Conservation (phyloP, 1,284 basidiomycete species). For the Ganoderma lingzhi region DNA sequence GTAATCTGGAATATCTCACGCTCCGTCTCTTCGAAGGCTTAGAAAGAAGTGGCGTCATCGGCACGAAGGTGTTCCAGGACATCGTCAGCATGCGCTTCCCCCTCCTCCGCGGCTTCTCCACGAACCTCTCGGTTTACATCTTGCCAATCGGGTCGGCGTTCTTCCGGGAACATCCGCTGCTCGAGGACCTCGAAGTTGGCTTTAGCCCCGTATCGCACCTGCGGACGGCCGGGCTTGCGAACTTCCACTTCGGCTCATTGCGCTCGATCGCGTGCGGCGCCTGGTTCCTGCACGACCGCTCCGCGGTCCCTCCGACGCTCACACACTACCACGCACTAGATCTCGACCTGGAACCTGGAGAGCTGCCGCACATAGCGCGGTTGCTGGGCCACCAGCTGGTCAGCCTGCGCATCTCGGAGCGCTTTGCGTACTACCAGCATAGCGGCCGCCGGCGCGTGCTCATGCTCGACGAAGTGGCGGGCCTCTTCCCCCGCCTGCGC, state of each 20-base stretch:
- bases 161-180: neutral
- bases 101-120: conserved; percentile 9
- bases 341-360: neutral
- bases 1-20: conserved; percentile 1
- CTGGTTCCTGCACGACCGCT: neutral
- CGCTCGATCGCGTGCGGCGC: conserved; percentile 4
- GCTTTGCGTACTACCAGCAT: neutral
- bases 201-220: neutral
- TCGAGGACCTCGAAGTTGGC: conserved; percentile 13
- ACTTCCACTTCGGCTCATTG: neutral
- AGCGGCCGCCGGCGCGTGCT: neutral
- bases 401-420: conserved; percentile 12
- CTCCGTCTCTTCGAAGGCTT: neutral
- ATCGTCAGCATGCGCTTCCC: conserved; percentile 1
- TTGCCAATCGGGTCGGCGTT: neutral
- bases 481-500: conserved; percentile 9
- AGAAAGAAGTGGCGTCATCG: neutral
- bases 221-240: neutral
- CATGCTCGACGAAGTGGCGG: conserved; percentile 5
- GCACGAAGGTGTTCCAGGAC: neutral
- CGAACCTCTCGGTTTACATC: neutral
- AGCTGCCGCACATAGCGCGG: neutral
- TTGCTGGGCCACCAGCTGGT: conserved; percentile 9
- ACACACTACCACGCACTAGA: conserved; percentile 6
- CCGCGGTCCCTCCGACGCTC: neutral